Base-by-base conservation (phyloP, 345 rosid genomes). In the Boechera divaricarpa region DNA sequence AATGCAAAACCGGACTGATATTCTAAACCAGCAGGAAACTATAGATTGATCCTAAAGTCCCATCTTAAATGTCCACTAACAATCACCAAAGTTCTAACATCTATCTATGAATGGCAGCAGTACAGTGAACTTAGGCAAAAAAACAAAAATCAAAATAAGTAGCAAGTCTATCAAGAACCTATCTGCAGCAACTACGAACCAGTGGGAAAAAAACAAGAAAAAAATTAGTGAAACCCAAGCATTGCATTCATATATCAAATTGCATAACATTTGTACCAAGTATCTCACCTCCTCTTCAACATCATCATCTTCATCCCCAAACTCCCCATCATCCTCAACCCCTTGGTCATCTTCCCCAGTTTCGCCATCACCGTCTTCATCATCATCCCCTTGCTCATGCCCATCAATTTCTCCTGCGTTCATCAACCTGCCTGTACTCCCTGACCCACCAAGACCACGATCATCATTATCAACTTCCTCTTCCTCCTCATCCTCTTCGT, bases 331-430 rank as follows among this genome's bases (percentile, higher is more conserved):
- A 28, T 84, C 85, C 68, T 85, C 85, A 35, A 81, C 84, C 7
- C 61, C 85, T 64, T 78, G 86, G 63, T 83, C 83, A 21, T 86
- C 91, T 64, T 86, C 92, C 6, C 85, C 94, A 73, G 88, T 83
- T 78, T 83, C 91, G 13, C 90, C 92, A 80, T 81, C 86, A 49
- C 85, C 87, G 6, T 85, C 94, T 18, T 80, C 90, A 12, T 68
- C 90, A 69, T 85, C 89, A 49, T 87, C 94, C 5, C 94, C 94
- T 47, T 86, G 90, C 55, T 90, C 94, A 84, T 89, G 92, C 12
- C 88, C 92, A 83, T 89, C 94, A 83, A 89, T 89, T 83, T 87
- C 94, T 21, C 89, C 91, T 4, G 87, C 80, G 49, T 86, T 82
- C 1, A 77, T 79, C 72, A 86, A 57, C 63, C 86, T 60, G 12